A percentile compares a stretch with the other conserved stretches of the same genome.
phyloP scores from a whole-genome alignment of 169 alveolate genomes.

The Plasmodium adleri region DNA sequence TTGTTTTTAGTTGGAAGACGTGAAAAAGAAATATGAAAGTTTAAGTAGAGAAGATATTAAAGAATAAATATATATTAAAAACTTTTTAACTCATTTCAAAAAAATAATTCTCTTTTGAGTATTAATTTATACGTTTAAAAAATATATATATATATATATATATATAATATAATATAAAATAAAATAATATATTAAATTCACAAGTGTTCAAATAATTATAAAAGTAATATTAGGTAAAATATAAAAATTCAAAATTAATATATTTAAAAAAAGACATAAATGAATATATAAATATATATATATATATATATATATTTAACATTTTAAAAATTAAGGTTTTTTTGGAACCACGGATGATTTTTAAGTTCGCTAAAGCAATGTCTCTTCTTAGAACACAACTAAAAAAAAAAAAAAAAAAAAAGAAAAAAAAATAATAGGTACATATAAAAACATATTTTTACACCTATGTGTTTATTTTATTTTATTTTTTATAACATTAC shows the following conservation, averaged over 20 bases:
- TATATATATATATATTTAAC: not conserved
- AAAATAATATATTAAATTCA: slow-evolving; percentile 3
- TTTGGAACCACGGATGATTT: slow-evolving; percentile 73
- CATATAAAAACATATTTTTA: not conserved
- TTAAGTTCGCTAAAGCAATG: slow-evolving; percentile 68
- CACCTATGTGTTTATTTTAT: not conserved
- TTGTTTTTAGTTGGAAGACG: slow-evolving; percentile 15
- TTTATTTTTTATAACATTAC: slow-evolving; percentile 2
- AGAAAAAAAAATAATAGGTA: not conserved
- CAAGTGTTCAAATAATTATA: not conserved
- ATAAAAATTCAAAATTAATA: not conserved
- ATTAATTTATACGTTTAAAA: no score
- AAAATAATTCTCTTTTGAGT: not conserved
- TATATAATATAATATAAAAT: not conserved
- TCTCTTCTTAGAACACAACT: slow-evolving; percentile 67
- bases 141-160: not conserved
- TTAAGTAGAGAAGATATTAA: slow-evolving; percentile 5
- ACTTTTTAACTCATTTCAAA: not conserved
- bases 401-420: not conserved
- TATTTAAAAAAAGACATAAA: not conserved
- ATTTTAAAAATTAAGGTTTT: slow-evolving; percentile 59
- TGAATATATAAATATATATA: not conserved
- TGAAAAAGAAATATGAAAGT: slow-evolving; percentile 6
- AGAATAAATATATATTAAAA: not conserved
- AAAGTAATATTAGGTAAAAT: slow-evolving; percentile 2